Base-by-base conservation (phyloP, 176 grass and related monocot genomes). In the Bothriochloa decipiens region DNA sequence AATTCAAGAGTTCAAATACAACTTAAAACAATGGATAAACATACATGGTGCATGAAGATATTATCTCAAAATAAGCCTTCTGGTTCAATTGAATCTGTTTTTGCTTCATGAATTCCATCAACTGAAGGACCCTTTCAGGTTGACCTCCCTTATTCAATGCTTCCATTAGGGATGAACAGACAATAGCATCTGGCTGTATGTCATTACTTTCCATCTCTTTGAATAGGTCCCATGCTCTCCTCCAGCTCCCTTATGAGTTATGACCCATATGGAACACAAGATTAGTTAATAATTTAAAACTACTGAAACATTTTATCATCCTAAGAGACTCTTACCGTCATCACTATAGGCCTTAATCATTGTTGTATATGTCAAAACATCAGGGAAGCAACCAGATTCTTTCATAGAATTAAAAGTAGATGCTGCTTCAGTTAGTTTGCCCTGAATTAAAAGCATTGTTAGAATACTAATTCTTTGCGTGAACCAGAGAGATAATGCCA, bases 331-430 rank as follows among this genome's bases (percentile, higher is more conserved):
- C 84, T 87, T 95, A 98, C 95, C 92, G 80, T 78, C 81, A 75
- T 83, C 74, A 75, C 33, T 84, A 85, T 93, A 95, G 75, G 91
- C 86, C 88, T 95, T 87, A 77, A 98, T 85, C 89, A 98, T 90
- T 72, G 92, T 70, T 62, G 92, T 98, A 81, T 95, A 98, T 86
- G 92, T 98, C 87, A 98, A 85, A 87, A 98, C 91, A 98, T 98
- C 95, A 88, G 87, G 95, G 41, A 67, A 81, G 33, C 92, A 98
- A 16, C 82, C 89, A 27, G 85, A 85, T 45, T 86, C 64, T 88
- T 92, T 93, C 91, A 98, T 95, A 84, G 81, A 84, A 88, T 22
- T 76, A 70, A 98, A 98, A 85, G 81, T 91, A 62, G 80, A 93
- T 87, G 95, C 89, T 74, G 92, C 91, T 87, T 95, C 89, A 77